These are phyloP conservation scores for Fraxinus latifolia DNA, from an alignment of 305 asterid genomes.

Conservation along the genomic window DNA sequence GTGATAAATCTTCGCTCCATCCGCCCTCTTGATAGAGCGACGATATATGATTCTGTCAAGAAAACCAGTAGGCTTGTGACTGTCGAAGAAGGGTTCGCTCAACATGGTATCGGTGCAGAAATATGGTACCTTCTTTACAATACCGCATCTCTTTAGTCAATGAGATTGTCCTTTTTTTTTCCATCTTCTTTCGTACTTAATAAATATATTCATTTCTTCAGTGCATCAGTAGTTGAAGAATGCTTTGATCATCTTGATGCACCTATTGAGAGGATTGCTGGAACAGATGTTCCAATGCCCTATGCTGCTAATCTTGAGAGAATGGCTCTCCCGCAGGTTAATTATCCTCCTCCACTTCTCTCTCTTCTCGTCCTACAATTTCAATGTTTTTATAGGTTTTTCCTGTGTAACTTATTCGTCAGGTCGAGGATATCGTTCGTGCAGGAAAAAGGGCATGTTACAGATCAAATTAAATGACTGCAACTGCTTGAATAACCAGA, in stretches of 20 bases:
- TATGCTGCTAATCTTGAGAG: slow-evolving; percentile 92
- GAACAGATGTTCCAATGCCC: slow-evolving; percentile 96
- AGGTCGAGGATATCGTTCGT: slow-evolving; percentile 53
- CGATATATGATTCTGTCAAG: slow-evolving; percentile 79
- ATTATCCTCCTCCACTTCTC: slow-evolving; percentile 2
- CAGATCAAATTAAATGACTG: slow-evolving; percentile 37
- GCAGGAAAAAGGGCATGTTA: slow-evolving; percentile 51
- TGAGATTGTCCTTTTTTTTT: not conserved
- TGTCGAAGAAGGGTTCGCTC: slow-evolving; percentile 92
- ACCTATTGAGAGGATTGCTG: slow-evolving; percentile 88
- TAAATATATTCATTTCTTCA: slow-evolving; percentile 29
- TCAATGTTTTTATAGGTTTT: not conserved
- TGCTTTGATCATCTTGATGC: slow-evolving; percentile 93
- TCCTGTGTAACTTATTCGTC: slow-evolving; percentile 4
- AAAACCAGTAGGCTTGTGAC: slow-evolving; percentile 86
- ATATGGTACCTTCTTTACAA: slow-evolving; percentile 56
- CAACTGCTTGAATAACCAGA: slow-evolving; percentile 25
- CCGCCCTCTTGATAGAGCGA: slow-evolving; percentile 85
- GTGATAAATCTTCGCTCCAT: slow-evolving; percentile 87
- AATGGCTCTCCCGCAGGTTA: slow-evolving; percentile 87
- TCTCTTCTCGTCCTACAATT: not conserved
- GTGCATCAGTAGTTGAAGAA: slow-evolving; percentile 80
- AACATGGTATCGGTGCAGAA: slow-evolving; percentile 96
- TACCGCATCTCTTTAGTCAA: not conserved
- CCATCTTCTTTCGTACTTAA: not conserved